Conservation (phyloP, 306 rosid genomes). For the Cucumis hystrix region DNA sequence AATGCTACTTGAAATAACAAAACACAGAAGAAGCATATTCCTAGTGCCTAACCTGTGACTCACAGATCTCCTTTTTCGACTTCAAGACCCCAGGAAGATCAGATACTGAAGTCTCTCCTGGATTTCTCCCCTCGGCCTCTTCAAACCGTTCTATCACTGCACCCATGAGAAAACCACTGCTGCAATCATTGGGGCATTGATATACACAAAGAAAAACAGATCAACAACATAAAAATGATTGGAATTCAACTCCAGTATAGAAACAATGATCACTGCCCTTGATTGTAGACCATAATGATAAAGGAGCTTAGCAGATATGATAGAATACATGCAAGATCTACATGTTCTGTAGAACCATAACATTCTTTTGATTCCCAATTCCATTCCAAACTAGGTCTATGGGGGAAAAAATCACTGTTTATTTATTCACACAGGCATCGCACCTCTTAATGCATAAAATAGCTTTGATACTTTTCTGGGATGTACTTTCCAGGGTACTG, state of each 20-base stretch:
- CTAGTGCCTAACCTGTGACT: slow-evolving; percentile 41
- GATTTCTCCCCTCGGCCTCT: slow-evolving; percentile 56
- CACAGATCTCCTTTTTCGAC: slow-evolving; percentile 60
- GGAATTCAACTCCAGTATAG: neutral
- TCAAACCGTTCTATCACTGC: slow-evolving; percentile 73
- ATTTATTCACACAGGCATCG: neutral
- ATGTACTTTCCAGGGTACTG: slow-evolving; percentile 65
- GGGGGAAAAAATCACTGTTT: neutral
- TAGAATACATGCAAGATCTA: neutral
- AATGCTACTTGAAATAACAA: neutral
- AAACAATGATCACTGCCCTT: neutral
- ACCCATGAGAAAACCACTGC: neutral
- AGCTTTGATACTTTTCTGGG: slow-evolving; percentile 57
- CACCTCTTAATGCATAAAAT: slow-evolving; percentile 87
- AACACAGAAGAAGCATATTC: neutral
- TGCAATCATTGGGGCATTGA: neutral
- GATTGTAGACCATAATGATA: neutral
- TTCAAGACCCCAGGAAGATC: slow-evolving; percentile 64
- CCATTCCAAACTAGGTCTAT: neutral
- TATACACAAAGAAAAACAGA: neutral
- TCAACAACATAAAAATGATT: neutral
- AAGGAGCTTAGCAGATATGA: neutral
- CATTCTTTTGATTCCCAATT: neutral
- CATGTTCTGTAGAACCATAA: neutral
- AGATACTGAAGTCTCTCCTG: slow-evolving; percentile 42